These are phyloP conservation scores for Colletotrichum musicola DNA, from an alignment of 2,329 filamentous ascomycete species.

Conservation along the genomic window DNA sequence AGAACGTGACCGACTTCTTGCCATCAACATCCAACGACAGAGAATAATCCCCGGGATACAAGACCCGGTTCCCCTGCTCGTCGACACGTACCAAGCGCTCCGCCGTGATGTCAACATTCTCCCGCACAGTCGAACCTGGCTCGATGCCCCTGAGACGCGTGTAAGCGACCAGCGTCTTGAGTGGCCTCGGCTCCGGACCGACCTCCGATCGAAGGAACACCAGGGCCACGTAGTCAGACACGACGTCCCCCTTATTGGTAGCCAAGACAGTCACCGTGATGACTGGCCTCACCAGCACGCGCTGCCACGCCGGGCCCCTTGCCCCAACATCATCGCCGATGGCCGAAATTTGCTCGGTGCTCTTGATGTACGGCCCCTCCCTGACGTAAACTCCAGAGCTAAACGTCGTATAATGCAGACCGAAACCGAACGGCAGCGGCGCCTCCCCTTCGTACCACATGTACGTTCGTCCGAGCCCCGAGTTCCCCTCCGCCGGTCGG, in stretches of 20 bases:
- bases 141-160: slow-evolving; percentile 55
- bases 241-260: slow-evolving; percentile 59
- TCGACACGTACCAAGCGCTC: slow-evolving; percentile 64
- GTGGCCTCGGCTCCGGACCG: slow-evolving; percentile 63
- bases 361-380: background rate
- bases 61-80: slow-evolving; percentile 60
- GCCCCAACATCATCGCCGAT: background rate
- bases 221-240: slow-evolving; percentile 66
- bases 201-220: slow-evolving; percentile 60
- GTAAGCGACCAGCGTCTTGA: slow-evolving; percentile 66
- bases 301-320: slow-evolving; percentile 8
- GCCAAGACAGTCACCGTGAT: slow-evolving; percentile 56
- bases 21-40: slow-evolving; percentile 56
- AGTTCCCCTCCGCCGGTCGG: slow-evolving; percentile 53
- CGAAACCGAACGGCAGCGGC: slow-evolving; percentile 67
- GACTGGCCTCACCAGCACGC: background rate
- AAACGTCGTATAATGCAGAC: slow-evolving; percentile 71
- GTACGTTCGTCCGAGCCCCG: slow-evolving; percentile 65
- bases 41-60: slow-evolving; percentile 67
- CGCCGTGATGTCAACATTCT: slow-evolving; percentile 57
- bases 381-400: slow-evolving; percentile 37
- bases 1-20: background rate
- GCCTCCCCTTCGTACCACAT: slow-evolving; percentile 65
- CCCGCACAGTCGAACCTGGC: slow-evolving; percentile 47
- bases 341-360: background rate